Base-by-base conservation (phyloP, 73 alveolate genomes). In the Paramecium primaurelia region DNA sequence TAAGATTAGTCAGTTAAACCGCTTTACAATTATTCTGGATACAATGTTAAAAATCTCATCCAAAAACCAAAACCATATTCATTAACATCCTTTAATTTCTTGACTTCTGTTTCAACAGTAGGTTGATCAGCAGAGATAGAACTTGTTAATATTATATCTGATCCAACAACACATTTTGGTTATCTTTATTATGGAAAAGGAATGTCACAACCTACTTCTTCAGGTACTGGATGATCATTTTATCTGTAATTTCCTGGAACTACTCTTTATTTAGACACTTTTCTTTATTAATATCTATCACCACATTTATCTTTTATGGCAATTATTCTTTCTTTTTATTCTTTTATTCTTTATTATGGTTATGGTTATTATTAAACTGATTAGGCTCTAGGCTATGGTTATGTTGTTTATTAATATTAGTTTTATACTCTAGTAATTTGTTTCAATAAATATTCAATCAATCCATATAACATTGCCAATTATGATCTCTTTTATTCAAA, bases 61-160 rank as follows among this genome's bases (percentile, higher is more conserved):
- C 87, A 73, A 40, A 73, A 73, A 30, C 87, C 87, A 37, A 73
- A 73, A 37, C 87, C 87, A 73, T 73, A 73, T 73, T 73, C 87
- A 18, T 73, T 73, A 73, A 73, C 87, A n/a, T 73, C 87, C 18
- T 73, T 73, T 12, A 73, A 37, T 73, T 73, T 37, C 8, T 73
- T 73, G 2, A 73, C 87, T 37, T 73, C 87, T 37, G 87, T 73
- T 14, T 34, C 37, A 36, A 73, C 87, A 7, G 87, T 73, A 37
- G 87, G 87, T 36, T 73, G 1, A 73, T 73, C 87, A 36, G 87
- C 87, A 16, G 58, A 37, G 6, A 73, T 22, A 37, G 87, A 73
- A 37, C 60, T 37, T 73, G 87, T 40, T 36, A 73, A 38, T 4
- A 73, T 28, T 4, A 73, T 40, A 73, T 73, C 87, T 73, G 87